These are phyloP conservation scores for Chlorokybus atmophyticus DNA, from an alignment of 139 green algal species.

Conservation along the genomic window DNA sequence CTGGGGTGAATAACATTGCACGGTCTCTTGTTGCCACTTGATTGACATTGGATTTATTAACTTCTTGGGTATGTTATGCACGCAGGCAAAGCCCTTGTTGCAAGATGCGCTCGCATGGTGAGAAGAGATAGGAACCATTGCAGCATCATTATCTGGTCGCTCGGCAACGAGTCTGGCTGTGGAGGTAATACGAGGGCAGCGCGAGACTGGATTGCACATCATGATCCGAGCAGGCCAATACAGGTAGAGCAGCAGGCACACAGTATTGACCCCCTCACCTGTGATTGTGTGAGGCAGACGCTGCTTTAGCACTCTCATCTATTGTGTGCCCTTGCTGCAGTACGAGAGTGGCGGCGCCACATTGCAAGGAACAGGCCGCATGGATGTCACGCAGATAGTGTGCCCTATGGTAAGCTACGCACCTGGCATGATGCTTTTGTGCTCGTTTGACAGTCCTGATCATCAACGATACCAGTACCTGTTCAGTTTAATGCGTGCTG, in stretches of 20 bases:
- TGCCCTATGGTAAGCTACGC: conserved; percentile 68
- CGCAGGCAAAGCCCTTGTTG: conserved; percentile 16
- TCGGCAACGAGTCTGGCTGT: conserved; percentile 89
- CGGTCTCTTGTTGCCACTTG: too few relatives aligned
- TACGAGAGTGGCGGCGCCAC: conserved; percentile 64
- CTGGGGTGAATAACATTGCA: too few relatives aligned
- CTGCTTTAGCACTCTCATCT: too few relatives aligned
- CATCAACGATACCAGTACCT: too few relatives aligned
- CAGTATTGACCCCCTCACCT: too few relatives aligned
- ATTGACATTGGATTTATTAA: too few relatives aligned
- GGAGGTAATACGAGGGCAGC: conserved; percentile 25
- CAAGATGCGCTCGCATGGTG: conserved; percentile 45
- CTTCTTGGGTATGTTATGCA: too few relatives aligned
- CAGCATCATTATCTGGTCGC: conserved; percentile 79
- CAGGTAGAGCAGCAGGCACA: too few relatives aligned
- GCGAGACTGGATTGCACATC: conserved; percentile 8
- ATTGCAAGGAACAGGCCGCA: conserved; percentile 24
- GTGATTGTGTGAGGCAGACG: too few relatives aligned
- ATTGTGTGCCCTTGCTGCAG: too few relatives aligned
- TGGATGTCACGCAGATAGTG: conserved; percentile 77
- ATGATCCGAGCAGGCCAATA: conserved; percentile 36
- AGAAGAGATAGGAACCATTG: conserved; percentile 77
- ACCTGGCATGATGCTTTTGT: conserved; percentile 4
- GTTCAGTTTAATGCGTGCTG: too few relatives aligned
- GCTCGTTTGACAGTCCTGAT: too few relatives aligned